Evolutionary conservation across 768 basidiomycete genomes (phyloP).

Genomic region (Leccinum sublutescens): DNA sequence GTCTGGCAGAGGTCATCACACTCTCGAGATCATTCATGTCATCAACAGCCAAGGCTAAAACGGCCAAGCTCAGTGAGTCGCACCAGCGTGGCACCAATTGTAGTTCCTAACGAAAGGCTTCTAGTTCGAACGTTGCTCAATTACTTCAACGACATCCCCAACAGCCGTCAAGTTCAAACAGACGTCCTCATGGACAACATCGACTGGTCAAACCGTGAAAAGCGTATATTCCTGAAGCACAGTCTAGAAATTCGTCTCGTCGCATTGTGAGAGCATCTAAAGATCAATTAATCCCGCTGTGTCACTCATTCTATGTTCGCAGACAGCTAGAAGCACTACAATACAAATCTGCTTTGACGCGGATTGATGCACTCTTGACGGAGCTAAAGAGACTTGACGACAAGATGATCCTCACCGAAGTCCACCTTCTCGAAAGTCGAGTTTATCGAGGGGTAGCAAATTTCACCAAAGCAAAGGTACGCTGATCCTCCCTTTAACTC

Average conservation of each 20-base stretch:
- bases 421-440: constrained; percentile 89
- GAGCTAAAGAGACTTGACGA: constrained; percentile 94
- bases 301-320: constrained; percentile 8
- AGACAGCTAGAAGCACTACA: constrained; percentile 75
- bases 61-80: constrained; percentile 82
- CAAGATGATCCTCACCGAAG: constrained; percentile 97
- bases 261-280: constrained; percentile 49
- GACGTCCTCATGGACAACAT: constrained; percentile 87
- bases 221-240: constrained; percentile 94
- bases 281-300: not conserved
- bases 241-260: constrained; percentile 88
- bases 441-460: constrained; percentile 91
- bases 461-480: constrained; percentile 83
- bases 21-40: constrained; percentile 85
- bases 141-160: constrained; percentile 78
- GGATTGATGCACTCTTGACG: constrained; percentile 85
- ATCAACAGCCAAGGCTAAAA: constrained; percentile 95
- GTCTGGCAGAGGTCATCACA: constrained; percentile 83
- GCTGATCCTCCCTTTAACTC: constrained; percentile 10
- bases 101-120: not conserved
- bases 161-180: constrained; percentile 75
- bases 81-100: not conserved
- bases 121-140: constrained; percentile 91
- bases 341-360: constrained; percentile 72
- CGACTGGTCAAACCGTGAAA: constrained; percentile 87